Evolutionary conservation across 2,329 filamentous ascomycete species (phyloP), one percentile per base, ranked within the genome.

Genomic region (Fusarium globosum): DNA sequence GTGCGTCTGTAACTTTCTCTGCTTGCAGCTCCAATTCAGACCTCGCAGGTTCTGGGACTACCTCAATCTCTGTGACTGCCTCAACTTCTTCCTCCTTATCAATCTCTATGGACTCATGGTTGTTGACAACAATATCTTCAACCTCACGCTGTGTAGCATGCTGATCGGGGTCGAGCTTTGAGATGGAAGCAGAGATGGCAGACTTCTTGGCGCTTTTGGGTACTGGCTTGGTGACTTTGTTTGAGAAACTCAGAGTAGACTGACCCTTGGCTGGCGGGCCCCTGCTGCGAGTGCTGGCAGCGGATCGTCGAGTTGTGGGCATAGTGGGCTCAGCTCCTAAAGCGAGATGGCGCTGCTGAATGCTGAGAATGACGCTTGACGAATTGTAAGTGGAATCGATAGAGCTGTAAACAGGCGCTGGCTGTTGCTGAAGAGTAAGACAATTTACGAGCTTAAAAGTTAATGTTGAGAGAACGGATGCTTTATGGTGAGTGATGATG

Each of bases 1-100:
- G 90, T 53, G 87, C 84, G 64, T 93, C 88, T 13, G 88, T 89
- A 46, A 97, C 83, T 74, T 89, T 88, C 71, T 89, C 86, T 2
- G 94, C 95, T 68, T 83, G 83, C 30, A 86, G 75, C 76, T 93
- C 88, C 11, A 81, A 83, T 67, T 86, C 86, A 12, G 85, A 85
- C 79, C 87, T 89, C 75, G 85, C 78, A 5, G 76, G 77, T 33
- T 80, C 78, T 26, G 78, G 66, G 28, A 74, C 74, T 21, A 71
- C 64, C 21, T 77, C 74, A 21, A 75, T 68, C 23, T 78, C 68
- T 26, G 18, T 26, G 28, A 33, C 39, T 35, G 21, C 26, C 38
- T 77, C 74, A 14, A 68, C 71, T 20, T 74, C 71, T 59, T 59
- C 46, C 39, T 78, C 39, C 45, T 79, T 65, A 5, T 77, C 73